Evolutionary conservation across 495 filamentous ascomycete species (phyloP).

Genomic region (Venustampulla echinocandica): DNA sequence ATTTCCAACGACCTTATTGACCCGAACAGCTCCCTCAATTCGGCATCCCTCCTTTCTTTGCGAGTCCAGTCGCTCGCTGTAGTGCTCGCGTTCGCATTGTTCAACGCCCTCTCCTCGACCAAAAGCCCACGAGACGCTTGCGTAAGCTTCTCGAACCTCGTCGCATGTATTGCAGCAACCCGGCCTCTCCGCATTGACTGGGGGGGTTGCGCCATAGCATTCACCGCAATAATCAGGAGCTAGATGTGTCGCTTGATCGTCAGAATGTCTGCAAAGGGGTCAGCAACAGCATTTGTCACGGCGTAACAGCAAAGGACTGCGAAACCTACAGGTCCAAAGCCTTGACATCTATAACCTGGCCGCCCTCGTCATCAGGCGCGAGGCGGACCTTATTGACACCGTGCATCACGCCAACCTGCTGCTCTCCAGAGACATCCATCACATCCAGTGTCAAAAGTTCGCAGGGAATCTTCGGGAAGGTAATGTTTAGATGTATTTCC

Average conservation of each 20-base stretch:
- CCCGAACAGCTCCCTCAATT: constrained; percentile 82
- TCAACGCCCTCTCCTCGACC: constrained; percentile 86
- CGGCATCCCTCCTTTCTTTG: constrained; percentile 91
- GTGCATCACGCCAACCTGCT: constrained; percentile 87
- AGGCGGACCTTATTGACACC: constrained; percentile 86
- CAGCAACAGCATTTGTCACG: constrained; percentile 4
- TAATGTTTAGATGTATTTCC: constrained; percentile 98
- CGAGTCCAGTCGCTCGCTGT: constrained; percentile 72
- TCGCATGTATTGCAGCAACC: constrained; percentile 97
- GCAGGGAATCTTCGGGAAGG: constrained; percentile 88
- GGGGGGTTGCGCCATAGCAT: constrained; percentile 79
- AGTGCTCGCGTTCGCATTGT: constrained; percentile 93
- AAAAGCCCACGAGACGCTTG: constrained; percentile 81
- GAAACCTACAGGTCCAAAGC: constrained; percentile 57
- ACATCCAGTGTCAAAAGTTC: constrained; percentile 94
- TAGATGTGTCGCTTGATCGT: constrained; percentile 66
- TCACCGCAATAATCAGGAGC: constrained; percentile 87
- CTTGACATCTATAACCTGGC: constrained; percentile 66
- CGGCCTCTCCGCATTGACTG: constrained; percentile 55
- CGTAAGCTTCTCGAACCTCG: constrained; percentile 92
- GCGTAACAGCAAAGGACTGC: no score
- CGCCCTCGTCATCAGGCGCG: constrained; percentile 60
- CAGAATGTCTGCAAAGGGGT: constrained; percentile 38
- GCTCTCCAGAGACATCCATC: constrained; percentile 96
- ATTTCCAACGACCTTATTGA: constrained; percentile 98